Evolutionary conservation across 2,329 filamentous ascomycete species (phyloP).

Genomic region (Penicillium aurantiogriseum): DNA sequence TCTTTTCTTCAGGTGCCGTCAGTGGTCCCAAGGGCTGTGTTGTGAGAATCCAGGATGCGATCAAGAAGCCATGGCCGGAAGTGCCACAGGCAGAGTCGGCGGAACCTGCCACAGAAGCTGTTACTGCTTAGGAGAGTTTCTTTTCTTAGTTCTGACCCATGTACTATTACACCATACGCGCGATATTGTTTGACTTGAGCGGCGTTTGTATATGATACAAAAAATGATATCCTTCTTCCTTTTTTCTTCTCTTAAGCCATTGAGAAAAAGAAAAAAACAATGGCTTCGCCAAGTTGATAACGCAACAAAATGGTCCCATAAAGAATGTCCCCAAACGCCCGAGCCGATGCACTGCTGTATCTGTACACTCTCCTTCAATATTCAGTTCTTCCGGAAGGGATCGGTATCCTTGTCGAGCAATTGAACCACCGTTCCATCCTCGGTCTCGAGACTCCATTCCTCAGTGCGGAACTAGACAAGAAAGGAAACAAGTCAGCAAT

Average conservation of each 20-base stretch:
- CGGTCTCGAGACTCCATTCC: constrained; percentile 80
- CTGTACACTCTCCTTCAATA: constrained; percentile 42
- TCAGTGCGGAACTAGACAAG: constrained; percentile 71
- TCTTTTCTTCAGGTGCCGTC: constrained; percentile 57
- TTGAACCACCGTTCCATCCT: constrained; percentile 67
- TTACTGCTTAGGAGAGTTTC: constrained; percentile 27
- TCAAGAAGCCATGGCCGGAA: constrained; percentile 77
- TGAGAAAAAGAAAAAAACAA: not conserved
- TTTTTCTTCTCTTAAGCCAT: constrained; percentile 11
- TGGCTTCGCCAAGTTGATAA: constrained; percentile 5
- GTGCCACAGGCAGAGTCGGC: constrained; percentile 29
- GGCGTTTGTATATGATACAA: constrained; percentile 43
- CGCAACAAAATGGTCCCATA: constrained; percentile 9
- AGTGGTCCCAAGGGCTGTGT: constrained; percentile 84
- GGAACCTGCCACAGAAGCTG: constrained; percentile 31
- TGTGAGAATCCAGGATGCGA: constrained; percentile 83
- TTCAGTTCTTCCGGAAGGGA: constrained; percentile 58
- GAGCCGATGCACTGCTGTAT: constrained; percentile 23
- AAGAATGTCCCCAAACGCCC: constrained; percentile 23
- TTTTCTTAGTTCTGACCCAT: constrained; percentile 23
- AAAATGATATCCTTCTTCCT: constrained; percentile 39
- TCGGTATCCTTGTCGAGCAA: constrained; percentile 68
- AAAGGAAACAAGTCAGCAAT: constrained; percentile 4
- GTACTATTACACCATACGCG: constrained; percentile 40
- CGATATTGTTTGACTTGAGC: constrained; percentile 35